These are phyloP conservation scores for Geosmithia flava DNA, from an alignment of 2,329 filamentous ascomycete genomes.

Conservation along the genomic window DNA sequence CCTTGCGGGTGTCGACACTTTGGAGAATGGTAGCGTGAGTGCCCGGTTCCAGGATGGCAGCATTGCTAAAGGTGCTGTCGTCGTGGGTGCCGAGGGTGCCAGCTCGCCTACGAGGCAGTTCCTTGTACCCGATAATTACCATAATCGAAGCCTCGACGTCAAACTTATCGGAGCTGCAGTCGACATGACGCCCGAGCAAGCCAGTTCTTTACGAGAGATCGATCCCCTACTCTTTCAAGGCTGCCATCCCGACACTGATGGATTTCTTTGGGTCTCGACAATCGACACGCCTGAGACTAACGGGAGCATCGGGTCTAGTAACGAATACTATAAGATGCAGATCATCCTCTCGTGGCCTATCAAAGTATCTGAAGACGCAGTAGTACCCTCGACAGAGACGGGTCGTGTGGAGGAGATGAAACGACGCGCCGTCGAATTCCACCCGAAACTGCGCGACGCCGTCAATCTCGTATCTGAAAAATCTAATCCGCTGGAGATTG, in stretches of 20 bases:
- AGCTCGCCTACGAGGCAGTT: conserved; percentile 21
- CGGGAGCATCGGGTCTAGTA: conserved; percentile 15
- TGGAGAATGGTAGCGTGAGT: conserved; percentile 1
- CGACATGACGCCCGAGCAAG: conserved; percentile 22
- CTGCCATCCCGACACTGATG: conserved; percentile 33
- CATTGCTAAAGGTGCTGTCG: conserved; percentile 16
- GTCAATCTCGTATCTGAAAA: conserved; percentile 30
- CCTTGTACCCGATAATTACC: conserved; percentile 16
- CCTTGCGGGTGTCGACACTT: conserved; percentile 10
- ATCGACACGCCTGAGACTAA: conserved; percentile 26
- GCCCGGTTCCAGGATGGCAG: conserved; percentile 5
- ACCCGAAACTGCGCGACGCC: conserved; percentile 24
- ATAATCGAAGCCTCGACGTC: conserved; percentile 20
- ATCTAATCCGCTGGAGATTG: conserved; percentile 20
- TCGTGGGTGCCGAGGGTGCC: conserved; percentile 27
- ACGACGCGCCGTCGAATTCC: conserved; percentile 15
- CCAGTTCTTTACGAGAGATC: conserved; percentile 26
- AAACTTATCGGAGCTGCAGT: conserved; percentile 23
- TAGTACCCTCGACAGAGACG: conserved; percentile 17
- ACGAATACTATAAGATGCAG: conserved; percentile 26
- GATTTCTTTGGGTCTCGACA: conserved; percentile 36
- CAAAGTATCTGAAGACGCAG: conserved; percentile 15
- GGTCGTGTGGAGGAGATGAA: conserved; percentile 27
- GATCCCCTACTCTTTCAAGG: conserved; percentile 44
- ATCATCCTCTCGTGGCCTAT: conserved; percentile 33